Evolutionary conservation across 1,284 basidiomycete genomes (phyloP).

Genomic region (Trametes pubescens): DNA sequence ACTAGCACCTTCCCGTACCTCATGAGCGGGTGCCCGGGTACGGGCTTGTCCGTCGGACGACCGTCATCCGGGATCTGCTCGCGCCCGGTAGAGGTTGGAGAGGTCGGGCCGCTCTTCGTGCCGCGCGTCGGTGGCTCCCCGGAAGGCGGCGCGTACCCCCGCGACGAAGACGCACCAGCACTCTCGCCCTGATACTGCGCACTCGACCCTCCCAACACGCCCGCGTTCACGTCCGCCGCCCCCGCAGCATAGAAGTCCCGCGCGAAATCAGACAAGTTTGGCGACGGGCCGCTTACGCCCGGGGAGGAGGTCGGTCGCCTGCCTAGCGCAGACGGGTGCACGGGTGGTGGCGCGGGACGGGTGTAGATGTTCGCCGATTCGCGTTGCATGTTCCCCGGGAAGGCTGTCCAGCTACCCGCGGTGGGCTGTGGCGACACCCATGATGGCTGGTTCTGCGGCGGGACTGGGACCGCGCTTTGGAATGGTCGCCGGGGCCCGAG

Average conservation of each 20-base stretch:
- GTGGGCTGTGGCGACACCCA: slow-evolving; percentile 17
- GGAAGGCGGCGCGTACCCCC: slow-evolving; percentile 33
- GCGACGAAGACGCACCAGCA: slow-evolving; percentile 35
- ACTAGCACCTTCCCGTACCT: slow-evolving; percentile 66
- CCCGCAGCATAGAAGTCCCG: slow-evolving; percentile 63
- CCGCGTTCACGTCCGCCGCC: slow-evolving; percentile 31
- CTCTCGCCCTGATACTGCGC: slow-evolving; percentile 34
- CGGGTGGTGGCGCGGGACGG: slow-evolving; percentile 31
- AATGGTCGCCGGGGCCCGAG: slow-evolving; percentile 70
- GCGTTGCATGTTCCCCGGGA: slow-evolving; percentile 29
- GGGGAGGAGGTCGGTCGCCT: slow-evolving; percentile 23
- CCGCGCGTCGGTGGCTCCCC: slow-evolving; percentile 35
- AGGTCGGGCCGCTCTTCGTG: slow-evolving; percentile 15
- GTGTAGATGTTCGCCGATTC: slow-evolving; percentile 13
- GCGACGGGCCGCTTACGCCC: background rate
- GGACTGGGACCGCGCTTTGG: slow-evolving; percentile 50
- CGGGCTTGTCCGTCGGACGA: slow-evolving; percentile 66
- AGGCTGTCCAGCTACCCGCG: slow-evolving; percentile 26
- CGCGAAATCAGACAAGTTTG: slow-evolving; percentile 57
- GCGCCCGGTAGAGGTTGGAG: slow-evolving; percentile 13
- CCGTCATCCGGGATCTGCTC: slow-evolving; percentile 51
- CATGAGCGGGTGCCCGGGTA: slow-evolving; percentile 71
- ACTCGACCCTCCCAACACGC: slow-evolving; percentile 32
- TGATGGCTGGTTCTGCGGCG: slow-evolving; percentile 28
- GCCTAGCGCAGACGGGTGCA: slow-evolving; percentile 27